These are phyloP conservation scores for Yamadazyma sp. DNA, from an alignment of 1,139 yeast species.

Conservation along the genomic window DNA sequence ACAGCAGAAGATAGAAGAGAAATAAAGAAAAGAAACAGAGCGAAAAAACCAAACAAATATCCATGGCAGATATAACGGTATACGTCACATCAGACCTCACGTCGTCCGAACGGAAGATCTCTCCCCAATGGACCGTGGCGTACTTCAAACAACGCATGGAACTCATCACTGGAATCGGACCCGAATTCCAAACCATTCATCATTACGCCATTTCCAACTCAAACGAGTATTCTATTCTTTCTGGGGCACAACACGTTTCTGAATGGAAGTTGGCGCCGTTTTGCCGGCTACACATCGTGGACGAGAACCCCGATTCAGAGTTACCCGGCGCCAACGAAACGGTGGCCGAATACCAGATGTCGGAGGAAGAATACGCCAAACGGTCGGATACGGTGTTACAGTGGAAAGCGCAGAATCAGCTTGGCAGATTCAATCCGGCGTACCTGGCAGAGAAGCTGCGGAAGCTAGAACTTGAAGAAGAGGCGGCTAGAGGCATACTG, in stretches of 20 bases:
- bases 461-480: constrained; percentile 18
- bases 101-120: constrained; percentile 68
- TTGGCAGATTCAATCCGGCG: constrained; percentile 73
- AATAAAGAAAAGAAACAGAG: no score
- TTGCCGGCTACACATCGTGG: constrained; percentile 54
- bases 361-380: constrained; percentile 66
- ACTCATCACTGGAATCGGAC: constrained; percentile 76
- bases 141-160: constrained; percentile 62
- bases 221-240: constrained; percentile 11
- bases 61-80: constrained; percentile 52
- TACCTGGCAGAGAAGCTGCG: constrained; percentile 27
- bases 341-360: constrained; percentile 48
- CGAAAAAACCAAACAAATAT: no score
- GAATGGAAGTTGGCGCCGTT: constrained; percentile 32
- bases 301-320: constrained; percentile 52
- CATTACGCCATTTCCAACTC: constrained; percentile 20
- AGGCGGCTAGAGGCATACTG: constrained; percentile 18
- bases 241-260: constrained; percentile 10
- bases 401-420: constrained; percentile 68
- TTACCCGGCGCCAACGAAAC: constrained; percentile 36
- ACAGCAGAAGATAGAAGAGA: no score
- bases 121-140: constrained; percentile 60
- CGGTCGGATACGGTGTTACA: constrained; percentile 62
- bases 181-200: constrained; percentile 53
- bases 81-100: constrained; percentile 65